Conservation (phyloP, 2,329 filamentous ascomycete species). For the Colletotrichum neosansevieriae region DNA sequence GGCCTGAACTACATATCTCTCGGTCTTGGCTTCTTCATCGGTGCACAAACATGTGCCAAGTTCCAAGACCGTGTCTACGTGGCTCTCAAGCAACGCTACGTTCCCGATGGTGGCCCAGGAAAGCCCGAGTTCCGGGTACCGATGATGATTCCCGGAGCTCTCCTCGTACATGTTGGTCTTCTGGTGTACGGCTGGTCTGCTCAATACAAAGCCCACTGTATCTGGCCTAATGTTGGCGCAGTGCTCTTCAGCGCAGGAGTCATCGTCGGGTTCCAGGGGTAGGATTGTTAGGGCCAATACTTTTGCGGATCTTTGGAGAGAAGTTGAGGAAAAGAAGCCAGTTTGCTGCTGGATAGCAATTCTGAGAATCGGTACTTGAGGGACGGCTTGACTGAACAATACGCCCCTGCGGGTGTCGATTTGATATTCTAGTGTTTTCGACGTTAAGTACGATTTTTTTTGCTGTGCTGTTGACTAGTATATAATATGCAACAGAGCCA, state of each 20-base stretch:
- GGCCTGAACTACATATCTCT: conserved; percentile 64
- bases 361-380: background rate
- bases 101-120: conserved; percentile 49
- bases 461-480: too few relatives aligned
- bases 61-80: conserved; percentile 61
- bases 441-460: too few relatives aligned
- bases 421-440: too few relatives aligned
- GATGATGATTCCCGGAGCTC: conserved; percentile 55
- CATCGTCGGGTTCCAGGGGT: conserved; percentile 57
- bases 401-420: too few relatives aligned
- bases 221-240: conserved; percentile 59
- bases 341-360: conserved; percentile 31
- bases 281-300: conserved; percentile 55
- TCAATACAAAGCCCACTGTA: conserved; percentile 57
- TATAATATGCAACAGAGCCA: too few relatives aligned
- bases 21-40: conserved; percentile 62
- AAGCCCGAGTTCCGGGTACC: conserved; percentile 58
- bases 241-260: conserved; percentile 52
- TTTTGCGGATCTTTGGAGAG: conserved; percentile 60
- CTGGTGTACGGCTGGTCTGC: conserved; percentile 61
- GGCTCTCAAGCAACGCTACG: conserved; percentile 55
- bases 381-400: background rate
- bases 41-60: conserved; percentile 56
- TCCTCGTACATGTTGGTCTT: conserved; percentile 57
- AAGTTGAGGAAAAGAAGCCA: conserved; percentile 47